Conservation (phyloP, 306 rosid genomes). For the Hippophae gyantsensis region DNA sequence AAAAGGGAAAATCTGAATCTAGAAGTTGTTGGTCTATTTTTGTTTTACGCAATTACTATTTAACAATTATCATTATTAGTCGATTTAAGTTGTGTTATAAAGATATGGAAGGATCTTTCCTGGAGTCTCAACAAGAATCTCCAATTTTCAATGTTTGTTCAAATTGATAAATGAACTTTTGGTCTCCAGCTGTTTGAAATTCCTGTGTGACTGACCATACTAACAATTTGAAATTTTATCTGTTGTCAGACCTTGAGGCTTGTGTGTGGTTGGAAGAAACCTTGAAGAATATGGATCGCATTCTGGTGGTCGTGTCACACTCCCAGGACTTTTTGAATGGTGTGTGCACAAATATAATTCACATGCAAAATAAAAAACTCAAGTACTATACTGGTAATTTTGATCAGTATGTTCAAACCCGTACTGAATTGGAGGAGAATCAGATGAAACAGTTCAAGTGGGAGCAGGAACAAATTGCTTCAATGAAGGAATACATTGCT, state of each 20-base stretch:
- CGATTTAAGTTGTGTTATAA: too few species aligned
- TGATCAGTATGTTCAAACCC: slow-evolving; percentile 94
- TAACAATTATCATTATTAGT: too few species aligned
- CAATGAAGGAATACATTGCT: slow-evolving; percentile 95
- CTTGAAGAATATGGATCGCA: slow-evolving; percentile 82
- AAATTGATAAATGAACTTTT: too few species aligned
- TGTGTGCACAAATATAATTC: slow-evolving; percentile 98
- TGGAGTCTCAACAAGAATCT: too few species aligned
- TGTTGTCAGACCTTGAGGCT: slow-evolving; percentile 80
- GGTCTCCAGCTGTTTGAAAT: too few species aligned
- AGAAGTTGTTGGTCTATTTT: too few species aligned
- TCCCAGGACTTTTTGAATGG: slow-evolving; percentile 97
- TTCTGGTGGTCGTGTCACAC: slow-evolving; percentile 89
- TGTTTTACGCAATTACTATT: too few species aligned
- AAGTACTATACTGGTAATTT: slow-evolving; percentile 81
- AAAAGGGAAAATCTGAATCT: too few species aligned
- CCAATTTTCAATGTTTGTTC: too few species aligned
- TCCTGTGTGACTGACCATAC: not conserved
- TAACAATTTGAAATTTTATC: not conserved
- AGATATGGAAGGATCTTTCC: too few species aligned
- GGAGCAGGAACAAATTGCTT: slow-evolving; percentile 97
- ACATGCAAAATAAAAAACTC: slow-evolving; percentile 81
- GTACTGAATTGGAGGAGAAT: slow-evolving; percentile 85
- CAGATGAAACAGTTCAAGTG: slow-evolving; percentile 98
- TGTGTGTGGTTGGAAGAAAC: slow-evolving; percentile 99